Conservation (phyloP, 352 stramenopile species). For the Pythium phragmitis region DNA sequence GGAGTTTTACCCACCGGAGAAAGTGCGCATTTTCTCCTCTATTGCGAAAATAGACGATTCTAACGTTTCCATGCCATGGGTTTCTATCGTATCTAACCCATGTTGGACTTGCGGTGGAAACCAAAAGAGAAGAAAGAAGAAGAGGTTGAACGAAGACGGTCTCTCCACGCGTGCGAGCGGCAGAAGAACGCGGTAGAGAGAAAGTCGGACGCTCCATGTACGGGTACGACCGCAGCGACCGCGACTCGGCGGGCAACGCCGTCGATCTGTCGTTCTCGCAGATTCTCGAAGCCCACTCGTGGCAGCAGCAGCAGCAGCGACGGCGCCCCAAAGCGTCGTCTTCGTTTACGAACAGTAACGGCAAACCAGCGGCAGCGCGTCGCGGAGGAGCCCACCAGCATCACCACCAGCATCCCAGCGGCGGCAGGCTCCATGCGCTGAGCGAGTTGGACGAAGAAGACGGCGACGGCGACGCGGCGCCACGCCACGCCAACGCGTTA, state of each 20-base stretch:
- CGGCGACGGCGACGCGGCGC: constrained; percentile 9
- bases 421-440: constrained; percentile 15
- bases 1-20: neutral
- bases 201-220: constrained; percentile 34
- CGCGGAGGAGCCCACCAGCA: neutral
- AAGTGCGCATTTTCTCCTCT: neutral
- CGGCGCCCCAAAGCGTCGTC: constrained; percentile 8
- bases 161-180: neutral
- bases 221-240: constrained; percentile 32
- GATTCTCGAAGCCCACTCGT: constrained; percentile 69
- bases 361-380: neutral
- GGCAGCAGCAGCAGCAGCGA: constrained; percentile 49
- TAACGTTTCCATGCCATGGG: neutral
- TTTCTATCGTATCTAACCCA: constrained; percentile 25
- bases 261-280: constrained; percentile 83
- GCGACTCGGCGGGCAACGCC: constrained; percentile 29
- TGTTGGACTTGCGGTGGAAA: neutral
- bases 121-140: neutral
- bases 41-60: neutral
- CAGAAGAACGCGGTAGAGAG: neutral
- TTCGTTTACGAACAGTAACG: neutral
- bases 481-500: neutral
- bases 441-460: constrained; percentile 22
- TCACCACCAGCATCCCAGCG: constrained; percentile 3
- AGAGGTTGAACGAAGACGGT: neutral